Evolutionary conservation across 331 rosid genomes (phyloP), one percentile per base, ranked within the genome.

Genomic region (Saraca asoca): DNA sequence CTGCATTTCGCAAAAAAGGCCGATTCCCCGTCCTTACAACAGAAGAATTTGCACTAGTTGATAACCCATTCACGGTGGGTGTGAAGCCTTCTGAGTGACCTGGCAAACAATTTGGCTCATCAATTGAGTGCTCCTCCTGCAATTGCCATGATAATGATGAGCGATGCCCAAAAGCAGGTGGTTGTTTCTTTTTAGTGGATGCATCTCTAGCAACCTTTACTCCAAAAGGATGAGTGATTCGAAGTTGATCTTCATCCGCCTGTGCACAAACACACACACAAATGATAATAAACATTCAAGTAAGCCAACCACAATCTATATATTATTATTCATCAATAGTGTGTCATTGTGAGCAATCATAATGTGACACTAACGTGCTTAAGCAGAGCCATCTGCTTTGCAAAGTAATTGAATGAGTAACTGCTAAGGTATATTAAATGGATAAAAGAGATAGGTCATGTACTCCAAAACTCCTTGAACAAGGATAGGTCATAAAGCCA

Each of bases 241-340:
- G 87, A 35, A 79, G 73, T 58, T 62, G 76, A 77, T 84, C 87
- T 66, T 78, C 97, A 71, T 79, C 78, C 44, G 81, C 91, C 97
- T 94, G 87, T 80, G 70, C 10, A 44, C 51, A 53, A 29, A 52
- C 18, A 55, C 51, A 53, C 35, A 52, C 18, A 55, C 66, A 62
- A 69, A 63, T 39, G 33, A 54, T 43, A 44, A 38, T 61, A 49
- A 38, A 37, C 17, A 79, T 67, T 58, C 53, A 58, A 9, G 33
- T 12, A 60, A 17, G 51, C 29, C 59, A 62, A 35, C 31, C 15
- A 45, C 43, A 34, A 46, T 56, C 37, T 16, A 64, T 24, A 50
- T 56, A 38, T 18, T 38, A 5, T 31, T 15, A 39, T 7, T 8
- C 43, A 39, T 39, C 43, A 39, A 39, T 12, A n/a, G 51, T 15